These are phyloP conservation scores for Cryphonectria carpinicola DNA, from an alignment of 2,329 filamentous ascomycete species.

Conservation along the genomic window DNA sequence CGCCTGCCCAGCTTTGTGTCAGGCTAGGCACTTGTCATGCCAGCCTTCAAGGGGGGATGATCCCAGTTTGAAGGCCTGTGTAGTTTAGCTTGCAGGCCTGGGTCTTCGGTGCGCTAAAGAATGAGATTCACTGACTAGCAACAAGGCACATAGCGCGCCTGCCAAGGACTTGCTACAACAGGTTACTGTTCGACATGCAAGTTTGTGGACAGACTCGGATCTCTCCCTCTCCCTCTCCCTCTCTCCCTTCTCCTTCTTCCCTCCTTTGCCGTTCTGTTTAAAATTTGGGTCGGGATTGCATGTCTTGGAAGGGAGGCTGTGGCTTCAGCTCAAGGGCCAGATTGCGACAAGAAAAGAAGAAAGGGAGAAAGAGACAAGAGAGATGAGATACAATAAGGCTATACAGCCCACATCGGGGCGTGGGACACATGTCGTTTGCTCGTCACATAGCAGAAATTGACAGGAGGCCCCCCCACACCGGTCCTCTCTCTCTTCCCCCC, in stretches of 20 bases:
- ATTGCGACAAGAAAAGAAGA: neutral
- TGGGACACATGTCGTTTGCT: slow-evolving; percentile 19
- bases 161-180: neutral
- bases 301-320: neutral
- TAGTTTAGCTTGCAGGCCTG: neutral
- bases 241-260: neutral
- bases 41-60: neutral
- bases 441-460: slow-evolving; percentile 20
- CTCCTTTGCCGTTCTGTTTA: neutral
- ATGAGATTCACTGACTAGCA: slow-evolving; percentile 3
- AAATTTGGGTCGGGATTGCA: neutral
- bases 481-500: too few species aligned
- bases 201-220: neutral
- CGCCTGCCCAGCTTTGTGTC: neutral
- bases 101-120: slow-evolving; percentile 14
- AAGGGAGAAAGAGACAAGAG: neutral
- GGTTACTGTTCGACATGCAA: neutral
- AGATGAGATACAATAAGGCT: slow-evolving; percentile 21
- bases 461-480: neutral
- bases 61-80: neutral
- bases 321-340: neutral
- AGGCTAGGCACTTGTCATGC: slow-evolving; percentile 9
- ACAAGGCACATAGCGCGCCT: slow-evolving; percentile 4
- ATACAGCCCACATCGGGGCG: slow-evolving; percentile 18
- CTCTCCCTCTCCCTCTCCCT: neutral